These are phyloP conservation scores for Lipomyces japonicus DNA, from an alignment of 805 yeast genomes.

Conservation along the genomic window DNA sequence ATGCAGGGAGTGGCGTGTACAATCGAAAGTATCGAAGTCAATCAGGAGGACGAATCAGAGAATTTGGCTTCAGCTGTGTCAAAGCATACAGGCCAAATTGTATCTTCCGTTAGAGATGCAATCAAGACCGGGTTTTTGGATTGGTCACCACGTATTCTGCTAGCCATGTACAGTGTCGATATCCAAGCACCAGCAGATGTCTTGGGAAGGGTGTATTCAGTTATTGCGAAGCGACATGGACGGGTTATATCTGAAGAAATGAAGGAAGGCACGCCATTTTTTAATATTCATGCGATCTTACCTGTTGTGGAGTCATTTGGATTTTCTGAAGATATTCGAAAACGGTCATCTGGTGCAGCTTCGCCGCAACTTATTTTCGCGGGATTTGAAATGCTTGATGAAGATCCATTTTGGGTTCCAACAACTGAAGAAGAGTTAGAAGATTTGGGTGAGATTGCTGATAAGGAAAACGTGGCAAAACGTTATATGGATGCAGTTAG, in stretches of 20 bases:
- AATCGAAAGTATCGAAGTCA: conserved; percentile 42
- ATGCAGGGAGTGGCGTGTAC: conserved; percentile 73
- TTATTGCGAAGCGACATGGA: conserved; percentile 85
- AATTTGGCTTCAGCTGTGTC: conserved; percentile 34
- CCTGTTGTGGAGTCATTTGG: conserved; percentile 98
- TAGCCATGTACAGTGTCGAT: conserved; percentile 92
- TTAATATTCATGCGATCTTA: conserved; percentile 74
- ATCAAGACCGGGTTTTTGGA: conserved; percentile 67
- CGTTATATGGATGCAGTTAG: conserved; percentile 79
- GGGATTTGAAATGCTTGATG: conserved; percentile 80
- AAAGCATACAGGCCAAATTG: conserved; percentile 65
- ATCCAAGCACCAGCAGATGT: conserved; percentile 94
- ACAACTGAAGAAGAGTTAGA: conserved; percentile 95
- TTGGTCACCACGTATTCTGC: conserved; percentile 84
- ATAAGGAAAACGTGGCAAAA: conserved; percentile 85
- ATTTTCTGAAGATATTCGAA: conserved; percentile 89
- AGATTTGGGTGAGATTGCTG: conserved; percentile 88
- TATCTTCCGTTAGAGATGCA: conserved; percentile 66
- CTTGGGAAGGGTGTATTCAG: conserved; percentile 91
- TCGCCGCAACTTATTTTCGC: conserved; percentile 89
- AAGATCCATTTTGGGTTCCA: conserved; percentile 99
- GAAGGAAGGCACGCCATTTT: conserved; percentile 98
- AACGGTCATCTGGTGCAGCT: conserved; percentile 93
- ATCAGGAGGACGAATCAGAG: conserved; percentile 22
- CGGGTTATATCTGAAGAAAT: conserved; percentile 83